These are phyloP conservation scores for Phanerochaete carnosa DNA, from an alignment of 768 basidiomycete species.

Conservation along the genomic window DNA sequence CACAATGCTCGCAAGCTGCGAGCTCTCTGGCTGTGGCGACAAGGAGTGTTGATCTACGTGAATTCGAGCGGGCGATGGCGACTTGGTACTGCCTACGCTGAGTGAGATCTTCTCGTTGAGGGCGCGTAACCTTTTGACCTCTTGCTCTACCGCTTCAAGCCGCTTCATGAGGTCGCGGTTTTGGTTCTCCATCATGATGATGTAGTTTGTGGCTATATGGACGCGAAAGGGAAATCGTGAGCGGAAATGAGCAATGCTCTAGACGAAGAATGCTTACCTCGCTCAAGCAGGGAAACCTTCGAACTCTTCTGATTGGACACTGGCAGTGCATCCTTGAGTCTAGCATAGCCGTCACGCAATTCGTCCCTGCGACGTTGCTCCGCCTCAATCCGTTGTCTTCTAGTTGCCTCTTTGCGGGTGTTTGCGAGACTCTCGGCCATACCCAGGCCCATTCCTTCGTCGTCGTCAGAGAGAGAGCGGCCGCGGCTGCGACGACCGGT, in stretches of 20 bases:
- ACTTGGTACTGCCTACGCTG: slow-evolving; percentile 47
- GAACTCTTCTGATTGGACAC: slow-evolving; percentile 88
- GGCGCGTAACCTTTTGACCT: slow-evolving; percentile 65
- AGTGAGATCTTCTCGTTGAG: slow-evolving; percentile 86
- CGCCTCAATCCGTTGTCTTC: slow-evolving; percentile 84
- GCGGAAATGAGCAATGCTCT: slow-evolving; percentile 7
- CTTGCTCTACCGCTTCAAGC: slow-evolving; percentile 61
- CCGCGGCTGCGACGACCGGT: slow-evolving; percentile 62
- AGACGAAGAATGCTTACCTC: slow-evolving; percentile 53
- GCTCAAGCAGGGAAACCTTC: slow-evolving; percentile 84
- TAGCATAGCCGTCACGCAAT: slow-evolving; percentile 84
- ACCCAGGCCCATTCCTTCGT: slow-evolving; percentile 60
- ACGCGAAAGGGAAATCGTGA: slow-evolving; percentile 1
- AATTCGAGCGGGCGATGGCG: slow-evolving; percentile 51
- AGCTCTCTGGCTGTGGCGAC: slow-evolving; percentile 59
- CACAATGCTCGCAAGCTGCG: slow-evolving; percentile 51
- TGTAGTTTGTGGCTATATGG: slow-evolving; percentile 71
- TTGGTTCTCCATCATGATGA: slow-evolving; percentile 65
- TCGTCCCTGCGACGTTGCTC: slow-evolving; percentile 88
- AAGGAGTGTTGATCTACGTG: slow-evolving; percentile 43
- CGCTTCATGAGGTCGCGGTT: slow-evolving; percentile 72
- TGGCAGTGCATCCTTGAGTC: slow-evolving; percentile 83
- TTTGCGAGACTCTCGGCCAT: slow-evolving; percentile 71
- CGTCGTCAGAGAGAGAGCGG: slow-evolving; percentile 71
- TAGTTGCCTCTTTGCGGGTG: slow-evolving; percentile 79